Conservation (phyloP, 1,284 basidiomycete species). For the Laetiporus sulphureus region DNA sequence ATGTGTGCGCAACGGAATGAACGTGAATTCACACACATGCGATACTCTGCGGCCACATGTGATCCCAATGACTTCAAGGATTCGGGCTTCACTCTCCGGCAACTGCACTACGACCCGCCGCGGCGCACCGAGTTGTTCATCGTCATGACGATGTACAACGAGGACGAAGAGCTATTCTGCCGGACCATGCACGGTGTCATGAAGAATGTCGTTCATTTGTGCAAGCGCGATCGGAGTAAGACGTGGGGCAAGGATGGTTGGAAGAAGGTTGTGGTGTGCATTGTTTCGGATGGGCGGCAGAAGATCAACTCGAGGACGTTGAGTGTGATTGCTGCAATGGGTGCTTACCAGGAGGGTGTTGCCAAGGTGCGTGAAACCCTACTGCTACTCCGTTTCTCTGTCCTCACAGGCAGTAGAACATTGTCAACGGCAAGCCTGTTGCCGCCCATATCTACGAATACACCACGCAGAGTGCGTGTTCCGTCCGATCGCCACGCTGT, state of each 20-base stretch:
- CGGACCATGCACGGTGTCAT: constrained; percentile 91
- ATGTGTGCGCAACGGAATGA: constrained; percentile 72
- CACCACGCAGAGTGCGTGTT: constrained; percentile 73
- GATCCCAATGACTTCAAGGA: constrained; percentile 87
- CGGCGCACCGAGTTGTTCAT: constrained; percentile 81
- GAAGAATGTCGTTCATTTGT: constrained; percentile 81
- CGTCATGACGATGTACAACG: constrained; percentile 78
- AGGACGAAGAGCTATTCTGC: constrained; percentile 73
- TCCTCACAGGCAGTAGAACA: constrained; percentile 41
- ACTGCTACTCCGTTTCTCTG: too few relatives aligned
- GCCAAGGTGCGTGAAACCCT: constrained; percentile 63
- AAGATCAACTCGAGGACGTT: constrained; percentile 87
- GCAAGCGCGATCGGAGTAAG: constrained; percentile 77
- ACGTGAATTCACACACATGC: constrained; percentile 92
- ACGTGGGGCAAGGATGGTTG: constrained; percentile 96
- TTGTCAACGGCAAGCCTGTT: constrained; percentile 82
- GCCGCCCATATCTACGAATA: constrained; percentile 95
- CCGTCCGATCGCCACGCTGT: constrained; percentile 3
- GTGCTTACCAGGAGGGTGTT: constrained; percentile 78
- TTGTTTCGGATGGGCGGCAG: constrained; percentile 69
- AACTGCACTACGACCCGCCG: constrained; percentile 77
- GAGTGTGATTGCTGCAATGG: constrained; percentile 84
- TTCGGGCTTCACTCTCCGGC: constrained; percentile 77
- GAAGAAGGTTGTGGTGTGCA: constrained; percentile 80
- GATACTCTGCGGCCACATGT: constrained; percentile 90